phyloP scores from a whole-genome alignment of 73 alveolate genomes.

The Paramecium pentaurelia region DNA sequence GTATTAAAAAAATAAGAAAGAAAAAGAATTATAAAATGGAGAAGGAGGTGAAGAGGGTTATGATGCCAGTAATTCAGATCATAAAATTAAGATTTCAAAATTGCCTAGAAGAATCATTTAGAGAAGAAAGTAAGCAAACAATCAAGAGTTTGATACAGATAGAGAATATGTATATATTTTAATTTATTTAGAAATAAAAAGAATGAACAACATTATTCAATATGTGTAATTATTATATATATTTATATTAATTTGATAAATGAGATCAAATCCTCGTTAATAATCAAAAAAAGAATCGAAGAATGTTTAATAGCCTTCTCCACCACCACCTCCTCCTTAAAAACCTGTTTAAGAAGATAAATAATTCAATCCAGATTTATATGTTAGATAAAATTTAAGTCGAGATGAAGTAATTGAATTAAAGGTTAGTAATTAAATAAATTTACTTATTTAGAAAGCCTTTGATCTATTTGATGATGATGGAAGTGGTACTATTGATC shows the following conservation, averaged over 20 bases:
- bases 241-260: not conserved
- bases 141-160: not conserved
- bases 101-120: not conserved
- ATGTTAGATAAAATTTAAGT: not conserved
- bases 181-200: not conserved
- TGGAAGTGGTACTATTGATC: constrained; percentile 93
- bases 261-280: not conserved
- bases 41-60: not conserved
- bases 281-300: not conserved
- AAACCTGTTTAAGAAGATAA: not conserved
- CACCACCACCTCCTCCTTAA: not conserved
- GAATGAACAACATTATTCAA: not conserved
- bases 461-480: constrained; percentile 91
- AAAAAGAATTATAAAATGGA: not conserved
- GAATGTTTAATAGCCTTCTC: not conserved
- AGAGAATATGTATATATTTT: not conserved
- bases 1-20: not conserved
- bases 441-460: constrained; percentile 63
- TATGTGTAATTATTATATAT: not conserved
- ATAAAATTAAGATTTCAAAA: not conserved
- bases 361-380: not conserved
- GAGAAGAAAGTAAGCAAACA: not conserved
- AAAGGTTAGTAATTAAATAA: not conserved
- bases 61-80: constrained; percentile 18
- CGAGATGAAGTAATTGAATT: constrained; percentile 4